A percentile compares a stretch with the other conserved stretches of the same genome.
Conservation (phyloP, 2,329 filamentous ascomycete genomes). For the Rhinocladiella similis region DNA sequence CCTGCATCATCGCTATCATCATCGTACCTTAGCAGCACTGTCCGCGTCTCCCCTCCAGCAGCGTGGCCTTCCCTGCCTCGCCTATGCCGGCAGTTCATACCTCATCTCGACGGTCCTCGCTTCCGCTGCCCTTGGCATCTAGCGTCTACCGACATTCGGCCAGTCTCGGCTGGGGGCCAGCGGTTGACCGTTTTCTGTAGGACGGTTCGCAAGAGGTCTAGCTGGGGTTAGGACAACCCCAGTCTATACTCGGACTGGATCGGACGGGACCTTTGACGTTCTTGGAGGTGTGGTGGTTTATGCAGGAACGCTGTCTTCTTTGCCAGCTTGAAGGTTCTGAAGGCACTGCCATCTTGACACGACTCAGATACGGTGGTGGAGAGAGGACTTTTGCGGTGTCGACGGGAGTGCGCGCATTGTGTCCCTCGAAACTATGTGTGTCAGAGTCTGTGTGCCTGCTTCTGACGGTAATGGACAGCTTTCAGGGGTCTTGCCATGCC, state of each 20-base stretch:
- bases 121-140: neutral
- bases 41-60: too few relatives aligned
- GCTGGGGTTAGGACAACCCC: too few relatives aligned
- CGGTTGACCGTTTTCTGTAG: neutral
- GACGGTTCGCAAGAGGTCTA: too few relatives aligned
- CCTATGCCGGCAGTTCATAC: neutral
- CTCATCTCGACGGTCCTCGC: neutral
- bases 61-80: neutral
- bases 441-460: neutral
- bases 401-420: too few relatives aligned
- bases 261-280: too few relatives aligned
- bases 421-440: too few relatives aligned
- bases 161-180: neutral
- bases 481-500: conserved; percentile 1
- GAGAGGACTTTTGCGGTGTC: neutral
- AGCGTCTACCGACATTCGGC: neutral
- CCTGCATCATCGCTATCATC: neutral
- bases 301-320: neutral
- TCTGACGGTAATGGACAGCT: neutral
- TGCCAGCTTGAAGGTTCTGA: neutral
- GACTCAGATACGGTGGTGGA: neutral
- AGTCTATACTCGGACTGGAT: too few relatives aligned
- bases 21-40: neutral
- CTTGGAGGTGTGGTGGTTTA: neutral
- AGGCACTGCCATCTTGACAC: neutral